A percentile compares a stretch with the other conserved stretches of the same genome.
Evolutionary conservation across 768 basidiomycete genomes (phyloP).

Genomic region (Thelephora aurantiotincta): DNA sequence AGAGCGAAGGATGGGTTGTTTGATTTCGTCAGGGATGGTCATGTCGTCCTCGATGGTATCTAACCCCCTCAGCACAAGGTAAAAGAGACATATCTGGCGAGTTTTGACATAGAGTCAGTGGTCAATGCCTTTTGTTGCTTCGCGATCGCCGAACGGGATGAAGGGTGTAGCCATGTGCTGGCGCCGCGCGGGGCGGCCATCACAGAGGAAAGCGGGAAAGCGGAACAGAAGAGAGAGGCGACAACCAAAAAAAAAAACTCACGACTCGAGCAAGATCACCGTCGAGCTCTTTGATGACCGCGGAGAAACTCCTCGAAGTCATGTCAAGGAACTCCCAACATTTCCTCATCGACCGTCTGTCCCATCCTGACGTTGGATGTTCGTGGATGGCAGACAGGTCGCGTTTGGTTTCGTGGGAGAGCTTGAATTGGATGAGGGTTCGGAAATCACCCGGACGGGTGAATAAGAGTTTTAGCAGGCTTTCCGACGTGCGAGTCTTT

Average conservation of each 20-base stretch:
- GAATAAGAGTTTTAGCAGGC: slow-evolving; percentile 54
- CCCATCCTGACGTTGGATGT: slow-evolving; percentile 73
- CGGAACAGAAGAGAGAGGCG: background rate
- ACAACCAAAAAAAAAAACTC: slow-evolving; percentile 26
- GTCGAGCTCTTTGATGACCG: slow-evolving; percentile 92
- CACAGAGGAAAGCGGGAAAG: slow-evolving; percentile 1
- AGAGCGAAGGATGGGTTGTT: slow-evolving; percentile 71
- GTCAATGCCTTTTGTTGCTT: background rate
- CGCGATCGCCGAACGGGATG: too few species aligned
- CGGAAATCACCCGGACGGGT: slow-evolving; percentile 79
- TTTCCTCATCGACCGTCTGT: slow-evolving; percentile 70
- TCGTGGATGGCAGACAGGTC: slow-evolving; percentile 70
- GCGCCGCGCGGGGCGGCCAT: background rate
- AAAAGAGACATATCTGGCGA: slow-evolving; percentile 84
- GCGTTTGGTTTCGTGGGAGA: slow-evolving; percentile 71
- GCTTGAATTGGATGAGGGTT: slow-evolving; percentile 66
- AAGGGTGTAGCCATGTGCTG: background rate
- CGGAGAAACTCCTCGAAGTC: slow-evolving; percentile 82
- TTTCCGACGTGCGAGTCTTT: slow-evolving; percentile 31
- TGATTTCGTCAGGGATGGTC: slow-evolving; percentile 77
- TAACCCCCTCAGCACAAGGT: slow-evolving; percentile 84
- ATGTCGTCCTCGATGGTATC: slow-evolving; percentile 99
- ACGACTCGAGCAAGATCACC: slow-evolving; percentile 89
- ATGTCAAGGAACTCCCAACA: slow-evolving; percentile 86
- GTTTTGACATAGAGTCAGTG: background rate